Evolutionary conservation across 345 rosid species (phyloP).

Genomic region (Hirschfeldia incana): DNA sequence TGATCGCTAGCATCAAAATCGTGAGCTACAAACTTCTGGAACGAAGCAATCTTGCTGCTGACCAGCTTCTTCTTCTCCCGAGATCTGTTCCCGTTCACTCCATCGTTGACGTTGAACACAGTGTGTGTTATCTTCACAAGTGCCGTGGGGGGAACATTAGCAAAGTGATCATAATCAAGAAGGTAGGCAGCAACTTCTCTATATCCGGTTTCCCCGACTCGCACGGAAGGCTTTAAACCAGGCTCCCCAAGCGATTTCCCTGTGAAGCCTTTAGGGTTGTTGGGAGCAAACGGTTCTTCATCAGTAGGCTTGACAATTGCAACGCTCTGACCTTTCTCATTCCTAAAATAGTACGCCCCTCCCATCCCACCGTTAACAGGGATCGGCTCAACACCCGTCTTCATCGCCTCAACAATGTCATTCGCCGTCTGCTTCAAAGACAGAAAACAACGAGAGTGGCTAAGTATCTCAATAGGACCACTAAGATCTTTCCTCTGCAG

Average conservation of each 20-base stretch:
- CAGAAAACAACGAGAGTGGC: constrained; percentile 40
- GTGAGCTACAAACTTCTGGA: constrained; percentile 70
- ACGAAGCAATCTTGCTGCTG: constrained; percentile 71
- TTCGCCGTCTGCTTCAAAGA: constrained; percentile 42
- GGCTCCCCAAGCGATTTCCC: constrained; percentile 78
- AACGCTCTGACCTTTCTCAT: constrained; percentile 55
- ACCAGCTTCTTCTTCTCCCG: constrained; percentile 48
- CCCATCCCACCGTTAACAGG: constrained; percentile 58
- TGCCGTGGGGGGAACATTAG: constrained; percentile 71
- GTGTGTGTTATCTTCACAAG: constrained; percentile 68
- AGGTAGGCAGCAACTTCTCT: constrained; percentile 77
- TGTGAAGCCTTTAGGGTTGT: constrained; percentile 77
- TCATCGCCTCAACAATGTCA: constrained; percentile 53
- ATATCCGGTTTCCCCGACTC: constrained; percentile 78
- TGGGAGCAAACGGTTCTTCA: constrained; percentile 86
- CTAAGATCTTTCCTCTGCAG: constrained; percentile 53
- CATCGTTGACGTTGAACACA: constrained; percentile 62
- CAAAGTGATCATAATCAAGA: constrained; percentile 63
- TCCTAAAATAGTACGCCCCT: constrained; percentile 64
- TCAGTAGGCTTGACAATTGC: constrained; percentile 77
- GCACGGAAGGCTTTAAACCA: constrained; percentile 65
- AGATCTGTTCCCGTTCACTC: constrained; percentile 51
- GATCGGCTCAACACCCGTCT: constrained; percentile 54
- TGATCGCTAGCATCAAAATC: constrained; percentile 79
- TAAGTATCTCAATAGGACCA: constrained; percentile 59